These are phyloP conservation scores for Gaultheria prostrata DNA, from an alignment of 148 eudicot species.

Conservation along the genomic window DNA sequence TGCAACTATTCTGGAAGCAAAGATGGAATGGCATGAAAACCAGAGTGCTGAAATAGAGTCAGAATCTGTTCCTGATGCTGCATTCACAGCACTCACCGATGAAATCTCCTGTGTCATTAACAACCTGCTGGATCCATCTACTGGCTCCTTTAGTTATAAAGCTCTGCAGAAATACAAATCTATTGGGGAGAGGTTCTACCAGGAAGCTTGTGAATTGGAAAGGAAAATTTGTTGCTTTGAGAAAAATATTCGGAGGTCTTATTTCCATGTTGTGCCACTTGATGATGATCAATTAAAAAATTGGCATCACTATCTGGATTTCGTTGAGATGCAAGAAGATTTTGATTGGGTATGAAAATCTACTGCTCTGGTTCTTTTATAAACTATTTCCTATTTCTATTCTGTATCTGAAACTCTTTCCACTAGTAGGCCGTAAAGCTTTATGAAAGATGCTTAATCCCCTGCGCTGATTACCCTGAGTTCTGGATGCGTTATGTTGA, in stretches of 20 bases:
- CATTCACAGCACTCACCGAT: constrained; percentile 27
- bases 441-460: constrained; percentile 84
- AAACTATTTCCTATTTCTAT: constrained; percentile 8
- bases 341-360: constrained; percentile 74
- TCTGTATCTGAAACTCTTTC: constrained; percentile 16
- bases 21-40: constrained; percentile 36
- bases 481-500: constrained; percentile 98
- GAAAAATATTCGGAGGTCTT: constrained; percentile 49
- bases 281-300: constrained; percentile 65
- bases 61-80: constrained; percentile 31
- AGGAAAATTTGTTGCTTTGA: constrained; percentile 61
- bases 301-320: constrained; percentile 84
- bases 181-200: constrained; percentile 56
- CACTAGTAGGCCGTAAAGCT: constrained; percentile 68
- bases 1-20: constrained; percentile 63
- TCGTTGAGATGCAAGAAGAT: constrained; percentile 71
- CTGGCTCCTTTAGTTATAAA: constrained; percentile 37
- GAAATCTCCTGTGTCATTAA: constrained; percentile 49
- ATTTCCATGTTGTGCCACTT: constrained; percentile 67
- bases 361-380: constrained; percentile 15
- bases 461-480: constrained; percentile 84
- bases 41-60: constrained; percentile 31
- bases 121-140: constrained; percentile 57
- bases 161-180: constrained; percentile 57
- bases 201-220: constrained; percentile 53